A percentile compares a stretch with the other conserved stretches of the same genome.
Conservation (phyloP, 441 rosid species). For the Euphorbia celastroides region DNA sequence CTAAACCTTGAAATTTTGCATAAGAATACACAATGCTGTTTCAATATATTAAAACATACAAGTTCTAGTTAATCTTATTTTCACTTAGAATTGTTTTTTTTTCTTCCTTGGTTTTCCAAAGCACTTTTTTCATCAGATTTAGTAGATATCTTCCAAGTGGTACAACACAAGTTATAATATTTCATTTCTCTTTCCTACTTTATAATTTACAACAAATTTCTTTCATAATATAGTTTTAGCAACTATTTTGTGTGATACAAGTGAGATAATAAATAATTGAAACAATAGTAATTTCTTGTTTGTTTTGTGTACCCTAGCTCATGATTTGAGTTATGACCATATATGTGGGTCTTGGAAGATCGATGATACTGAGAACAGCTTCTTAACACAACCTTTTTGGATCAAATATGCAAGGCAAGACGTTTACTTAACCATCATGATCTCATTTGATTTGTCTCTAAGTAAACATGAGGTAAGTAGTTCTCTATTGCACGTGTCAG, state of each 20-base stretch:
- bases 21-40: neutral
- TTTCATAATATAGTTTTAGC: neutral
- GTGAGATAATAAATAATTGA: neutral
- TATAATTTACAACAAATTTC: neutral
- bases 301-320: slow-evolving; percentile 42
- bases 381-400: slow-evolving; percentile 79
- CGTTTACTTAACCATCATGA: slow-evolving; percentile 66
- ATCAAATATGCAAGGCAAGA: slow-evolving; percentile 88
- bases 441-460: slow-evolving; percentile 63
- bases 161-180: neutral
- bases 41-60: neutral
- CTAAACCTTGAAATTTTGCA: neutral
- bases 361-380: slow-evolving; percentile 75
- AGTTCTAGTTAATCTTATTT: neutral
- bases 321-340: slow-evolving; percentile 47
- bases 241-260: neutral
- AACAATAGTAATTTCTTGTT: slow-evolving; percentile 2
- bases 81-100: neutral
- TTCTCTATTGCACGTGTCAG: neutral
- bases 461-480: slow-evolving; percentile 48
- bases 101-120: neutral
- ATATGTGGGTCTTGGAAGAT: slow-evolving; percentile 74
- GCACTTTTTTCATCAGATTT: neutral
- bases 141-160: neutral
- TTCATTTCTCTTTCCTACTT: neutral